Conservation (phyloP, 2,329 filamentous ascomycete genomes). For the Corniculantispora saksenae region DNA sequence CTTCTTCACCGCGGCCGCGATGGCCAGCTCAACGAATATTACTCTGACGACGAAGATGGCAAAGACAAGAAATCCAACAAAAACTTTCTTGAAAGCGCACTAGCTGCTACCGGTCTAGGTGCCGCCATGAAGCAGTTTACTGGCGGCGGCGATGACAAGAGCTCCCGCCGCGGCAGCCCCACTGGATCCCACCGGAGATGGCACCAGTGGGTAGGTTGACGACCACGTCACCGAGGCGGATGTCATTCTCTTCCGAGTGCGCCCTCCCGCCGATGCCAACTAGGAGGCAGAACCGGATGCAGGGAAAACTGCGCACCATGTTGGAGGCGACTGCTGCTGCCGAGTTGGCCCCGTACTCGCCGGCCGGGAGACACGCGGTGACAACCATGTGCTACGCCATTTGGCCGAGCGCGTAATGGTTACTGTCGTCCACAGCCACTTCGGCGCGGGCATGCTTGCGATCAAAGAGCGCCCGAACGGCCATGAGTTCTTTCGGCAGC, state of each 20-base stretch:
- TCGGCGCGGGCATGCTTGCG: background rate
- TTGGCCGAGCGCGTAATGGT: conserved; percentile 19
- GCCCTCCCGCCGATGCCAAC: background rate
- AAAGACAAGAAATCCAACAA: conserved; percentile 62
- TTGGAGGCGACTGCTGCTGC: background rate
- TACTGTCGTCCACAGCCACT: conserved; percentile 1
- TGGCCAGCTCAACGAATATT: conserved; percentile 54
- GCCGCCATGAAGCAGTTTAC: conserved; percentile 61
- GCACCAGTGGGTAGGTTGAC: background rate
- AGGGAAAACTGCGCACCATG: background rate
- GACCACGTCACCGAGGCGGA: background rate
- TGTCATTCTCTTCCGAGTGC: background rate
- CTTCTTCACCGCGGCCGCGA: conserved; percentile 56
- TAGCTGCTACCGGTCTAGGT: conserved; percentile 63
- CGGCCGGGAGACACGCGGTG: background rate
- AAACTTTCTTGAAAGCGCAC: conserved; percentile 63
- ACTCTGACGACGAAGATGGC: conserved; percentile 57
- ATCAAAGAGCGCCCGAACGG: conserved; percentile 21
- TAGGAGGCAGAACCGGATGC: background rate
- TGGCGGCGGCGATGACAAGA: conserved; percentile 46
- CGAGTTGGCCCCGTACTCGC: background rate
- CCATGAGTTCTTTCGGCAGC: conserved; percentile 15
- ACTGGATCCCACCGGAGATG: conserved; percentile 40
- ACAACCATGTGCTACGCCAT: conserved; percentile 22
- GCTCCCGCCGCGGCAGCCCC: conserved; percentile 46